Base-by-base conservation (phyloP, 495 filamentous ascomycete species). In the Penicillium daleae region DNA sequence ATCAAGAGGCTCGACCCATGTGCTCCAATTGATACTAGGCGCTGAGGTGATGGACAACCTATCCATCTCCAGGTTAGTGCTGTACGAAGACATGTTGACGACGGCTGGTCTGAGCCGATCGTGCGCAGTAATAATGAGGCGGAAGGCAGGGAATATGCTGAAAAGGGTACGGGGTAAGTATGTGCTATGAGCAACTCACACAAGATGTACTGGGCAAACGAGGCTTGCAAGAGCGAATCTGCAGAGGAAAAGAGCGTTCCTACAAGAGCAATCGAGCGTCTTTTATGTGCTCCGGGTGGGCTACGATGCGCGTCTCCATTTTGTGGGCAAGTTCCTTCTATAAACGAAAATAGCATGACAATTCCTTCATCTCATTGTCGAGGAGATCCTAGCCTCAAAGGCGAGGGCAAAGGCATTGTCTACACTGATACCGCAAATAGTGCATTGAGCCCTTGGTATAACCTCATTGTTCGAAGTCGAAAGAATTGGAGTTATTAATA, bases 341-440 rank as follows among this genome's bases (percentile, higher is more conserved):
- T 2, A 7, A 27, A 31, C 27, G 27, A 52, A 32, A 52, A 52
- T 52, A 52, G 49, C 24, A n/a, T 31, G 13, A 6, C 6, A 3
- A 9, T 52, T 19, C 26, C 49, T 2, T 17, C 49, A 29, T 31
- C 29, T 22, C 49, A 52, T 52, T 52, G 49, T 52, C 49, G 49
- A 52, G 27, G 49, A 22, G 49, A 19, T 17, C 7, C 13, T 51
- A 12, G 22, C 48, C 7, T 32, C 29, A 27, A 52, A 52, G n/a
- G 49, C 49, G 49, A 52, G 49, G 49, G 26, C 26, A 52, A 52
- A 52, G 49, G 49, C 49, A 52, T 52, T 52, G 49, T 52, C 15
- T 46, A 22, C 9, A 46, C 13, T 39, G 3, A 4, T 10, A 46
- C 15, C 19, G 10, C 10, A 19, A 42, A 42, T 19, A 15, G 19